Evolutionary conservation across 306 rosid genomes (phyloP), one percentile per base, ranked within the genome.

Genomic region (Rosa persica): DNA sequence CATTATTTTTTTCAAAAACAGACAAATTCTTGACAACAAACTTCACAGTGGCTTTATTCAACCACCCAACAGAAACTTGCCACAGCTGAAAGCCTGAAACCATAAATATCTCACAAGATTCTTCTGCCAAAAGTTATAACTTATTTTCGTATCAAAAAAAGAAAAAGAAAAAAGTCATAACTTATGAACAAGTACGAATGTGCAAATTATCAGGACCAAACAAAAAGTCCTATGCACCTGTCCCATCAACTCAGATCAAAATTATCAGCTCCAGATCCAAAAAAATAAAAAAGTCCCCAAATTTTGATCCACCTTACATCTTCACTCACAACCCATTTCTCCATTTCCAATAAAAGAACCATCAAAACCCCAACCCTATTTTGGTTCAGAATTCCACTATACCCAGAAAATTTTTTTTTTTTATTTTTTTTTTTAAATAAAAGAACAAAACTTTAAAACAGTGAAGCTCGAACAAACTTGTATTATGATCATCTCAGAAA

Each of bases 181-280:
- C 25, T 20, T 75, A 66, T 54, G 68, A 79, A 82, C 34, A 44
- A 67, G 81, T 46, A 6, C 25, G 1, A 16, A 70, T 49, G 27
- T 43, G 52, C 16, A 60, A 55, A 74, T 43, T 4, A 72, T 78
- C 51, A 39, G 81, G 55, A 58, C 48, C 67, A 39, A 55, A 44
- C 64, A 66, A 42, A 47, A 30, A 8, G 55, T 70, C 44, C 22
- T 23, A 7, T n/a, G 34, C 36, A 76, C 51, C 47, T 23, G 12
- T 25, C 55, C 71, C 60, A 25, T 17, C 57, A 65, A 67, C 48
- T 36, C 74, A 73, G 69, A 73, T 81, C 82, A 80, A 60, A 62
- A 75, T 77, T 51, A 44, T 2, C 27, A 12, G 40, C 67, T 75
- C 55, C 76, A 80, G 82, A 75, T 81, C 82, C 83, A 72, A 51